Evolutionary conservation across 768 basidiomycete genomes (phyloP), one percentile per base, ranked within the genome.

Genomic region (Cystoderma amianthinum): DNA sequence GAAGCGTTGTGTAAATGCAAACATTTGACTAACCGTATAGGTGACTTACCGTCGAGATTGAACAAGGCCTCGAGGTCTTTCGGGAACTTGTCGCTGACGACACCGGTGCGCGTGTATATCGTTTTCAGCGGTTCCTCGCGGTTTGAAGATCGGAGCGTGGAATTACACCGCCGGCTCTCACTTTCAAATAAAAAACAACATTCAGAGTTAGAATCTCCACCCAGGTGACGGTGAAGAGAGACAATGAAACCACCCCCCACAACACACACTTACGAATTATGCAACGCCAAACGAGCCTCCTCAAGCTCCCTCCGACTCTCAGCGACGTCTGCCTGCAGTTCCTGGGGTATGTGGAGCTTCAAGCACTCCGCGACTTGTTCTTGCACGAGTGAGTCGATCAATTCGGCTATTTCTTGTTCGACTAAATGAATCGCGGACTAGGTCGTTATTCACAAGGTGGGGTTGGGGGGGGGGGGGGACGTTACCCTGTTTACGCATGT

Each of bases 251-350:
- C n/a, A n/a, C n/a, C n/a, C n/a, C n/a, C n/a, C n/a, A n/a, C n/a
- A n/a, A n/a, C n/a, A n/a, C n/a, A n/a, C 3, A 64, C 77, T 46
- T 47, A 80, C 80, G 75, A 76, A 50, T 82, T 80, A 48, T 78
- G 71, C 7, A 81, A 59, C 7, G 65, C 57, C 15, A 65, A 56
- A 39, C 69, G 65, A 17, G 74, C 61, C 41, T 68, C 59, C 17
- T 72, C 68, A 6, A 81, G 61, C 47, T 75, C 63, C 5, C 44
- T 50, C 46, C 67, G 67, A 43, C 71, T 68, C n/a, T 55, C 47
- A 5, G 56, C 59, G 1, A 81, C 57, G 44, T 78, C 69, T 4
- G 69, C 59, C 44, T 74, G 74, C n/a, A 76, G 56, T 5, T 68
- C 57, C 32, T 65, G 52, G 2, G 78, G 70, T 4, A 79, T 68